Percentiles rank a stretch among this genome's conserved stretches.
These are phyloP conservation scores for Lactarius quietus DNA, from an alignment of 768 basidiomycete species.

Conservation along the genomic window DNA sequence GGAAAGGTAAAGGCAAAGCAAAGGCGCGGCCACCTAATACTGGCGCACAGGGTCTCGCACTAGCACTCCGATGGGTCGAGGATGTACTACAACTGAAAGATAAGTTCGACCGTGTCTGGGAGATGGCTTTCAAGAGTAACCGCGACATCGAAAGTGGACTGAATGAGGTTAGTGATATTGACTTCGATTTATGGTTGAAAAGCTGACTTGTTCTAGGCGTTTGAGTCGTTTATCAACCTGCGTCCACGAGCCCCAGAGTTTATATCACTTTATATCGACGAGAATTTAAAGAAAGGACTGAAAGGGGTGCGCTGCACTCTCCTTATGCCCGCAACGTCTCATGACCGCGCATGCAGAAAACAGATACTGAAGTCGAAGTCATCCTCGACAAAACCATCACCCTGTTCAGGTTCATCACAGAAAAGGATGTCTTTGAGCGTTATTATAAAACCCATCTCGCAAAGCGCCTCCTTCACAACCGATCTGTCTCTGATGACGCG, in stretches of 20 bases:
- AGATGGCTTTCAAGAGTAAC: slow-evolving; percentile 64
- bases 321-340: slow-evolving; percentile 1
- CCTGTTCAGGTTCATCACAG: slow-evolving; percentile 88
- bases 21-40: slow-evolving; percentile 39
- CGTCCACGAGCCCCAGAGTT: slow-evolving; percentile 89
- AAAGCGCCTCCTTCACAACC: slow-evolving; percentile 79
- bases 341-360: slow-evolving; percentile 62
- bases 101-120: slow-evolving; percentile 78
- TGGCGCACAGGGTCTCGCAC: slow-evolving; percentile 45
- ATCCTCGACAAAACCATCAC: slow-evolving; percentile 95
- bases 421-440: slow-evolving; percentile 97
- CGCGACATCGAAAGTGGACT: slow-evolving; percentile 74
- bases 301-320: slow-evolving; percentile 67
- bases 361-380: slow-evolving; percentile 83
- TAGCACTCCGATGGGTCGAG: slow-evolving; percentile 91
- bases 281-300: slow-evolving; percentile 89
- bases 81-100: slow-evolving; percentile 89
- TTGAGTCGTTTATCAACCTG: slow-evolving; percentile 84
- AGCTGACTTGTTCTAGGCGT: slow-evolving; percentile 56
- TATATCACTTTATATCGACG: slow-evolving; percentile 95
- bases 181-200: neutral
- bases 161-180: slow-evolving; percentile 59
- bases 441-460: slow-evolving; percentile 98
- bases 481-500: slow-evolving; percentile 95
- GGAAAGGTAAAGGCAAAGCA: slow-evolving; percentile 52